Evolutionary conservation across 257 asterid species (phyloP), one percentile per base, ranked within the genome.

Genomic region (Jasminum sambac): DNA sequence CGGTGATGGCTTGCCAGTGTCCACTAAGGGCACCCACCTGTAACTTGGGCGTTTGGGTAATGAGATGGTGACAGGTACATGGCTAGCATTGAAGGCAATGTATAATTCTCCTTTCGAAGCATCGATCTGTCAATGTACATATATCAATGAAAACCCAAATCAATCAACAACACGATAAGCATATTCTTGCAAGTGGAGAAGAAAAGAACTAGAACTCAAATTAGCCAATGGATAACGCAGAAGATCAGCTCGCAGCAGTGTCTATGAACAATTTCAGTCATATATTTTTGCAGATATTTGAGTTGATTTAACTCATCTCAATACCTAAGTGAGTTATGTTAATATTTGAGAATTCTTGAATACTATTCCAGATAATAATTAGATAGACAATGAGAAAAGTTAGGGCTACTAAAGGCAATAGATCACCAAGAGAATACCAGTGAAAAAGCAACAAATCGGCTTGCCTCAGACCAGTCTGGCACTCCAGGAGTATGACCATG

Each of bases 391-490:
- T 41, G 46, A 8, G 46, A 41, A 11, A 41, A 41, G 11, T n/a
- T 41, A 8, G 2, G 46, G 8, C 11, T 41, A 41, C 2, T 11
- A 0, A 41, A 41, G 46, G 46, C 46, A 41, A 41, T 5, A 5
- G 10, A 48, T n/a, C 9, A 50, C 4, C 9, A 34, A 58, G 25
- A 43, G 11, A 1, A 24, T 81, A 89, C 98, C 98, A 94, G 74
- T 30, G 99, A 86, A 78, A 91, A 85, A 5, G 96, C 96, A 37
- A 94, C 99, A 42, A 85, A 94, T 72, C 99, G 87, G 81, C 95
- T 94, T 21, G 85, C 66, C 63, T 89, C 89, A 1, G 96, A 85
- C 97, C 99, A 94, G 80, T 94, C 93, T 44, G 99, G 99, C 38
- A 67, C 59, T 64, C 78, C 90, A n/a, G 97, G 91, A 67, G 86